Evolutionary conservation across 257 asterid species (phyloP).

Genomic region (Salvia hispanica): DNA sequence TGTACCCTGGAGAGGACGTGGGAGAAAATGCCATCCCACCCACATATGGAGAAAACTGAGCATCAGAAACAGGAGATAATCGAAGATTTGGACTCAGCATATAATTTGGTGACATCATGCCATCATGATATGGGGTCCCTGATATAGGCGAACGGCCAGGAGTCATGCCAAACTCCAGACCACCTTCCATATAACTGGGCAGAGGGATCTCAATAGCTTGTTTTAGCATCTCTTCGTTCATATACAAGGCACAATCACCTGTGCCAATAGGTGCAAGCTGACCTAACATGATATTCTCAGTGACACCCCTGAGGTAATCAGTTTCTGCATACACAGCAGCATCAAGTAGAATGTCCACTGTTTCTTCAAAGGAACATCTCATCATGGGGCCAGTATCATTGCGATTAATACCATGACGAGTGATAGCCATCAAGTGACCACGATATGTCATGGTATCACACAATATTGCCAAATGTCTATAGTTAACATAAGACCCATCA

Average conservation of each 20-base stretch:
- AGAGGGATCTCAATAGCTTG: constrained; percentile 88
- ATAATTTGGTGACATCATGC: constrained; percentile 94
- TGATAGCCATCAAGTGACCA: constrained; percentile 98
- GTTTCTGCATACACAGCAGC: constrained; percentile 96
- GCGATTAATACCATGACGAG: constrained; percentile 96
- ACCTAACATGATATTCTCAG: constrained; percentile 97
- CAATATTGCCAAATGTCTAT: constrained; percentile 89
- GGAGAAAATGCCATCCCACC: constrained; percentile 92
- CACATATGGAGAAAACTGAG: constrained; percentile 90
- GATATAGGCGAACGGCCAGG: constrained; percentile 85
- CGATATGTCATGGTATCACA: constrained; percentile 99
- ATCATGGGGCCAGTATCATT: constrained; percentile 99
- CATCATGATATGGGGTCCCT: constrained; percentile 89
- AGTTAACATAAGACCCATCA: constrained; percentile 96
- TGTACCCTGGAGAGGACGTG: constrained; percentile 76
- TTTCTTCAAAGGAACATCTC: constrained; percentile 99
- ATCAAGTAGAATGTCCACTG: constrained; percentile 95
- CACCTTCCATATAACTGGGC: constrained; percentile 95
- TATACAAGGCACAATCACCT: constrained; percentile 79
- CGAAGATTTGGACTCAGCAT: constrained; percentile 79
- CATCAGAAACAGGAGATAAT: constrained; percentile 72
- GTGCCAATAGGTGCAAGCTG: constrained; percentile 99
- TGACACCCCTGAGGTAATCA: constrained; percentile 85
- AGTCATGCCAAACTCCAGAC: constrained; percentile 90
- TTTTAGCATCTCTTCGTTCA: constrained; percentile 91